These are phyloP conservation scores for Cadophora malorum DNA, from an alignment of 2,329 filamentous ascomycete species.

Conservation along the genomic window DNA sequence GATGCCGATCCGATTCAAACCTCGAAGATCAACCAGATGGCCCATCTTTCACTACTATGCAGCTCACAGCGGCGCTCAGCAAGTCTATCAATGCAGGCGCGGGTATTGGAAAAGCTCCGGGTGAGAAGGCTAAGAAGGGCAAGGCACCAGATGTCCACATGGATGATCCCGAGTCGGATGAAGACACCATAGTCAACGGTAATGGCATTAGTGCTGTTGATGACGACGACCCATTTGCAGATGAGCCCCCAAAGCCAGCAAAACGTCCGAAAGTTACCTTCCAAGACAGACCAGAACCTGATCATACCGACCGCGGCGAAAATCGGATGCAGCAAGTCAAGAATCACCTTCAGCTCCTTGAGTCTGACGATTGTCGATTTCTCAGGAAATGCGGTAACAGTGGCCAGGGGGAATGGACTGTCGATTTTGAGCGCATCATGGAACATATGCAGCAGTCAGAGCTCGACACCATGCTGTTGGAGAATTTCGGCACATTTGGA, in stretches of 20 bases:
- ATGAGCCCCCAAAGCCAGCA: constrained; percentile 35
- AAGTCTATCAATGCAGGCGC: constrained; percentile 58
- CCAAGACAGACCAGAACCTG: constrained; percentile 50
- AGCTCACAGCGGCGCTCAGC: constrained; percentile 62
- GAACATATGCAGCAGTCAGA: constrained; percentile 76
- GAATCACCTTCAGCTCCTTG: constrained; percentile 75
- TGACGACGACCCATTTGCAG: constrained; percentile 36
- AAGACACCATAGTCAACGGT: constrained; percentile 30
- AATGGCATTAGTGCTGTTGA: constrained; percentile 19
- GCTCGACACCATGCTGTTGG: constrained; percentile 80
- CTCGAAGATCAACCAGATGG: constrained; percentile 43
- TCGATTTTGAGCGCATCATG: constrained; percentile 80
- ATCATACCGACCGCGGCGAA: constrained; percentile 34
- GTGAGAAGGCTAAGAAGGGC: constrained; percentile 52
- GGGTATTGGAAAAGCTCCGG: constrained; percentile 63
- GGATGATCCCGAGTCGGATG: constrained; percentile 31
- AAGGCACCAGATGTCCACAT: constrained; percentile 34
- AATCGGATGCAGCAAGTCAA: constrained; percentile 66
- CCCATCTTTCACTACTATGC: constrained; percentile 57
- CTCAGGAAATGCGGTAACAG: constrained; percentile 68
- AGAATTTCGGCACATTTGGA: constrained; percentile 77
- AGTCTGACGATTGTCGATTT: constrained; percentile 73
- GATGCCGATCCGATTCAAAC: constrained; percentile 67
- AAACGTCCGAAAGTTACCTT: constrained; percentile 56
- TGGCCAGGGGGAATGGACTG: constrained; percentile 77